Base-by-base conservation (phyloP, 768 basidiomycete species). In the Leucogyrophana mollusca region DNA sequence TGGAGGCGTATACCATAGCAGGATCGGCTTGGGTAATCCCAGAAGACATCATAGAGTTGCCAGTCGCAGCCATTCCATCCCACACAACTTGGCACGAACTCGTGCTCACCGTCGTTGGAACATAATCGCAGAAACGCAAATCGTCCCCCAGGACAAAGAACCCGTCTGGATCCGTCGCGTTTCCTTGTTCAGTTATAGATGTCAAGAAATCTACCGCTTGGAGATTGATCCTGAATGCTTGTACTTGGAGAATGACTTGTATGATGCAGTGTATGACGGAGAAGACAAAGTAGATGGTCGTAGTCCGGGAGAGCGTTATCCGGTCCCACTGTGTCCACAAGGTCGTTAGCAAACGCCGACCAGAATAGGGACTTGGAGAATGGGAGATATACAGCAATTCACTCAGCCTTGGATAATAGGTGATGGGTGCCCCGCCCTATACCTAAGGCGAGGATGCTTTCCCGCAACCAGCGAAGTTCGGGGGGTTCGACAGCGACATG, bases 201-300 rank as follows among this genome's bases (percentile, higher is more conserved):
- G 66, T 64, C 45, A 90, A 68, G 53, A 82, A 74, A 21, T 59
- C 47, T 22, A 79, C 77, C 5, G 86, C 84, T 16, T 73, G 53
- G 8, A 73, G 73, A 54, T 90, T 90, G 66, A 79, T 78, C 10
- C 70, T 70, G 68, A 83, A 84, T 9, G 83, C 87, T 43, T 75
- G 74, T 41, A 74, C 76, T 66, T 90, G 88, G 37, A 91, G 71
- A 21, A 76, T 70, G 52, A 89, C 71, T 64, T 90, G 88, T 48
- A 87, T 60, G 46, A 76, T 53, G 54, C 83, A 87, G 60, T 89
- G 84, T 36, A 79, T 40, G 42, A 85, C 46, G 17, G 87, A 83
- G 60, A 89, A 85, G 35, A 73, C 44, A 58, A 87, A 79, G 62
- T 88, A 91, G 56, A 79, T 56, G 50, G 74, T 68, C 16, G 87